Conservation (phyloP, 179 eudicot genomes). For the Silene coronaria region DNA sequence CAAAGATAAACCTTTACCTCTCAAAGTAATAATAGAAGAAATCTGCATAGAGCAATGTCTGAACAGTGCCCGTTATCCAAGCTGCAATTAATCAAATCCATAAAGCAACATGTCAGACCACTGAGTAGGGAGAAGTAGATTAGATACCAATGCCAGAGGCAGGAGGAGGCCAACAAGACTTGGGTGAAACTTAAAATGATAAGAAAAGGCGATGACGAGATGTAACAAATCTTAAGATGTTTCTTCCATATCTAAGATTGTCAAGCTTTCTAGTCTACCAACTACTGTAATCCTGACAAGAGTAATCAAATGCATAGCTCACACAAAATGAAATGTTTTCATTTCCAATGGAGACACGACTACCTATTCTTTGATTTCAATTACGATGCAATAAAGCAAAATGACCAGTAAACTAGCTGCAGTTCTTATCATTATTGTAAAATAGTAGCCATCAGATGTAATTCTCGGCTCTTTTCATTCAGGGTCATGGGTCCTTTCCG, state of each 20-base stretch:
- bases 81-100: constrained; percentile 44
- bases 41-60: constrained; percentile 80
- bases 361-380: neutral
- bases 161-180: neutral
- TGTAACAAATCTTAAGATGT: neutral
- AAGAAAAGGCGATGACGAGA: neutral
- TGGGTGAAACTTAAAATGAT: neutral
- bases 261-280: no score
- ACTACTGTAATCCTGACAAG: neutral
- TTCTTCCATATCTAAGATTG: neutral
- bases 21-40: constrained; percentile 87
- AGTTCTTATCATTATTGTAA: neutral
- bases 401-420: neutral
- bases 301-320: neutral
- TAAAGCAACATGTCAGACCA: neutral
- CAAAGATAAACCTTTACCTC: constrained; percentile 42
- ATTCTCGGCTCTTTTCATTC: neutral
- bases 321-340: neutral
- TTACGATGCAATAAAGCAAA: neutral
- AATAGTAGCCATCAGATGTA: neutral
- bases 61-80: constrained; percentile 76
- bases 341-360: neutral
- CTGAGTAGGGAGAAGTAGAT: neutral
- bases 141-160: neutral
- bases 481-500: neutral